Evolutionary conservation across 495 filamentous ascomycete species (phyloP), one percentile per base, ranked within the genome.

Genomic region (Astrocystis sublimbata): DNA sequence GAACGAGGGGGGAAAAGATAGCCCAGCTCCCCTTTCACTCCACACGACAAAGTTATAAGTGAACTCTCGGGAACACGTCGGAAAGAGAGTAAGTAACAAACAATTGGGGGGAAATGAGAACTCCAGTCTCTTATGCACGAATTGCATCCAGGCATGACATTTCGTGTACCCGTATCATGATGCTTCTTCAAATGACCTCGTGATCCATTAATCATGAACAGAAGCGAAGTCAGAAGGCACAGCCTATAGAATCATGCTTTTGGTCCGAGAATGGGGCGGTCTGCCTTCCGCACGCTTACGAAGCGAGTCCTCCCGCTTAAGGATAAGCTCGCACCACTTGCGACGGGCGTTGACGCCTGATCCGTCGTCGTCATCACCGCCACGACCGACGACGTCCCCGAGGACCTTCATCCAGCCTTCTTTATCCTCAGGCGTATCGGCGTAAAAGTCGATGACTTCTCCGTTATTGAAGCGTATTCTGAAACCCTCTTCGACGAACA

Each of bases 401-500:
- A 98, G 86, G 15, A 92, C 91, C 64, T 88, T 87, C 86, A 98
- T 93, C 94, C 94, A 98, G 54, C 85, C 90, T 13, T 96, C 89
- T 74, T 98, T 98, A 66, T 92, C 88, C 50, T 81, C 84, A 1
- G 85, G 79, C 36, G 84, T 91, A 73, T 98, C 94, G 64, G 94
- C 96, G 66, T 98, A 98, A 76, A 98, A 98, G 73, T 98, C 94
- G 64, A 98, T 98, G 41, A 93, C 86, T 76, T 98, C 94, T 51
- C 94, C 94, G 70, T 98, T 98, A 61, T 89, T 92, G 75, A 98
- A 98, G 55, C 93, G 91, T 72, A 98, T 93, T 35, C 94, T 90
- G 85, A 98, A 98, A 12, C 96, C 94, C 72, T 98, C 96, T 75
- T 98, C 94, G 23, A 98, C 94, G 67, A 98, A 98, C 92, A 97